Conservation (phyloP, 176 grass and related monocot genomes). For the Metroxylon sagu region DNA sequence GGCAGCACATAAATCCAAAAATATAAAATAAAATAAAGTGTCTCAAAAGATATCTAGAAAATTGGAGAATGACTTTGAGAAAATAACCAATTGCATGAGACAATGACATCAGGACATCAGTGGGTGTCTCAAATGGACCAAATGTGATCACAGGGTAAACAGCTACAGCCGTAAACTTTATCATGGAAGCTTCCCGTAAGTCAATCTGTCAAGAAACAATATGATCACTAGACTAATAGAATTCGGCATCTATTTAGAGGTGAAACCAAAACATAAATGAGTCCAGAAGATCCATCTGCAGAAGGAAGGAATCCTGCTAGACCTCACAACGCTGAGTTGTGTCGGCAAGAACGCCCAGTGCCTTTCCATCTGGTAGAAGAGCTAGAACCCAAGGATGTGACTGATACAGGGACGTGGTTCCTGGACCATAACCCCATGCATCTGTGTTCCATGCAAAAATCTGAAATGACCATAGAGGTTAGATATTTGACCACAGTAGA, state of each 20-base stretch:
- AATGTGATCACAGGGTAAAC: constrained; percentile 75
- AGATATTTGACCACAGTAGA: constrained; percentile 1
- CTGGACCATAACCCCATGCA: constrained; percentile 76
- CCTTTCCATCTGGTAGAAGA: constrained; percentile 69
- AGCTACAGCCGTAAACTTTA: constrained; percentile 48
- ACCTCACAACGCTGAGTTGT: constrained; percentile 77
- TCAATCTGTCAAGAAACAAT: constrained; percentile 49
- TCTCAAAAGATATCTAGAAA: no score
- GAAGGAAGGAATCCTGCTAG: neutral
- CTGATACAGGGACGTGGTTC: constrained; percentile 83
- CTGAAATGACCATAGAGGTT: constrained; percentile 20
- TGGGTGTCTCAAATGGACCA: constrained; percentile 63
- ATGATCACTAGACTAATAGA: constrained; percentile 2
- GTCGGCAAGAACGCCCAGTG: constrained; percentile 81
- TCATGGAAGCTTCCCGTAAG: constrained; percentile 47
- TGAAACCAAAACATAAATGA: no score
- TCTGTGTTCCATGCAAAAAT: constrained; percentile 97
- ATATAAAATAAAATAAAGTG: no score
- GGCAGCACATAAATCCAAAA: no score
- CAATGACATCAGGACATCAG: constrained; percentile 61
- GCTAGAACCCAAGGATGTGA: constrained; percentile 94
- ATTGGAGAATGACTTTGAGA: constrained; percentile 11
- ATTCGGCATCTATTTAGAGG: neutral
- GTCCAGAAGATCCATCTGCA: no score
- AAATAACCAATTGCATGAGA: constrained; percentile 74